These are phyloP conservation scores for Phytophthora cryptogea DNA, from an alignment of 352 stramenopile genomes.

Conservation along the genomic window DNA sequence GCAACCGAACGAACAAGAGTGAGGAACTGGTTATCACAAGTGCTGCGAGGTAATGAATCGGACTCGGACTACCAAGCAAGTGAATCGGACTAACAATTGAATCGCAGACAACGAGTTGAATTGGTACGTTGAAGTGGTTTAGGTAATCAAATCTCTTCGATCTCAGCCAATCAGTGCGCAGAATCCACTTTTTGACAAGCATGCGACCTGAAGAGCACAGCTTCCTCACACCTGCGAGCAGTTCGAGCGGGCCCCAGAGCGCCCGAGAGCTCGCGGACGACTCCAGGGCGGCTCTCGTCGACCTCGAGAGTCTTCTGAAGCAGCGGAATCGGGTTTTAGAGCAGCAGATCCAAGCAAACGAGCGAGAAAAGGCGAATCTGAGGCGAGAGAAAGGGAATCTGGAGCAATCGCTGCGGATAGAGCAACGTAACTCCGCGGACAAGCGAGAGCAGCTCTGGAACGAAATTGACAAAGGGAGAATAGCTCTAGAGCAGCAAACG, in stretches of 20 bases:
- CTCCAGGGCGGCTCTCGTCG: constrained; percentile 1
- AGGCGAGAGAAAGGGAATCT: not conserved
- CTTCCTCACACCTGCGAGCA: not conserved
- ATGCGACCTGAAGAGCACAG: not conserved
- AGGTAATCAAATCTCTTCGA: not conserved
- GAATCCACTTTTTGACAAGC: not conserved
- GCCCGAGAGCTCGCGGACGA: not conserved
- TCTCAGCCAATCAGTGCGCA: not conserved
- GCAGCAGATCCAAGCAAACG: not conserved
- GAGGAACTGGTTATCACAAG: not conserved
- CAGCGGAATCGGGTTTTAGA: not conserved
- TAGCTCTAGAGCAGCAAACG: not conserved
- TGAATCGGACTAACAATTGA: not conserved
- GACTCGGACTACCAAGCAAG: not conserved
- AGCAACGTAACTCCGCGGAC: not conserved
- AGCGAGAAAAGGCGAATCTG: not conserved
- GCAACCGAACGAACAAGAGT: not conserved
- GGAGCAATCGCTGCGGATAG: not conserved
- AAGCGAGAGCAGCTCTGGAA: constrained; percentile 3
- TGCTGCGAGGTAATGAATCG: not conserved
- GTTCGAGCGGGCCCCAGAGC: not conserved
- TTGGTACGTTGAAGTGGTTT: not conserved
- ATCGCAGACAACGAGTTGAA: too few species aligned
- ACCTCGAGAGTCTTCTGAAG: not conserved
- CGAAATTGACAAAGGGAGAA: not conserved